phyloP scores from a whole-genome alignment of 2,329 filamentous ascomycete species.

The Bipolaris oryzae region DNA sequence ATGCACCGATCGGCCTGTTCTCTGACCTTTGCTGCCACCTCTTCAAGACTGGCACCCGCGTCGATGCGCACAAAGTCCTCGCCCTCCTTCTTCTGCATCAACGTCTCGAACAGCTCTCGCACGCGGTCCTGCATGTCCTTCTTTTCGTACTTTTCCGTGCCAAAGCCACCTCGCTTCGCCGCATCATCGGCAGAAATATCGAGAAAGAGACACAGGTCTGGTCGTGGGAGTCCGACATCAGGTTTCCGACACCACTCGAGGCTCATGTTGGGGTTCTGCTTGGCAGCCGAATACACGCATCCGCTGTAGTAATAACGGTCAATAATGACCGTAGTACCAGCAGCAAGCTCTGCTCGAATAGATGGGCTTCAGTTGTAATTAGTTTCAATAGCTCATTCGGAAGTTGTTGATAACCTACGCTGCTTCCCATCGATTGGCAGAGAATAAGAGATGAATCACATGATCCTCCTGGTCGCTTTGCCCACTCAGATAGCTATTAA shows the following conservation, averaged over 20 bases:
- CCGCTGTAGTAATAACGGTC: constrained; percentile 97
- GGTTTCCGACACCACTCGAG: constrained; percentile 83
- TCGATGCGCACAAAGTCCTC: constrained; percentile 62
- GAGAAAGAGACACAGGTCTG: constrained; percentile 87
- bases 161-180: constrained; percentile 80
- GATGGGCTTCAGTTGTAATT: not conserved
- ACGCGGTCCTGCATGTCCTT: constrained; percentile 82
- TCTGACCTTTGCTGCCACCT: constrained; percentile 53
- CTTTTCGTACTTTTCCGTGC: constrained; percentile 86
- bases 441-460: constrained; percentile 87
- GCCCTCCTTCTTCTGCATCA: constrained; percentile 56
- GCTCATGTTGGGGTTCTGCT: constrained; percentile 71
- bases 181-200: constrained; percentile 78
- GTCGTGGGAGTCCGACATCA: constrained; percentile 83
- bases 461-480: constrained; percentile 80
- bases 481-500: constrained; percentile 79
- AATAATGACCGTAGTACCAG: constrained; percentile 77
- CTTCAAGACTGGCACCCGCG: constrained; percentile 58
- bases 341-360: constrained; percentile 54
- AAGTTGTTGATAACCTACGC: constrained; percentile 31
- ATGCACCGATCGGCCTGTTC: constrained; percentile 32
- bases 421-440: constrained; percentile 86
- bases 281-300: constrained; percentile 90
- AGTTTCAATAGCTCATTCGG: not conserved
- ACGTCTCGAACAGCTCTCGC: constrained; percentile 69